Evolutionary conservation across 129 eudicot species (phyloP).

Genomic region (Tanacetum coccineum): DNA sequence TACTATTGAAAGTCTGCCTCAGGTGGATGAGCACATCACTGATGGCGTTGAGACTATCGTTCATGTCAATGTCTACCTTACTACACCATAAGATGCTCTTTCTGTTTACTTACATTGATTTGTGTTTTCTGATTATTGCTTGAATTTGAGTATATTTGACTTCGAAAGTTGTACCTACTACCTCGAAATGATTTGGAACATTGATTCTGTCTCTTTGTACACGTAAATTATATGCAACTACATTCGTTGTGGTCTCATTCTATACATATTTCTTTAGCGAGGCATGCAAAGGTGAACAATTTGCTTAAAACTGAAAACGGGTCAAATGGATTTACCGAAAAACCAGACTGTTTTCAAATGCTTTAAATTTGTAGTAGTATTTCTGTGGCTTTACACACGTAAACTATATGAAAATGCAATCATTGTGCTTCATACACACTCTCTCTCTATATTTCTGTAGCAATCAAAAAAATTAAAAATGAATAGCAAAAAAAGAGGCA

Average conservation of each 20-base stretch:
- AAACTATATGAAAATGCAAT: slow-evolving; percentile 17
- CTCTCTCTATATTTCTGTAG: not conserved
- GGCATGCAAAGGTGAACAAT: too few relatives aligned
- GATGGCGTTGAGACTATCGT: slow-evolving; percentile 88
- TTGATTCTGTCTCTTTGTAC: not conserved
- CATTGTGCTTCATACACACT: not conserved
- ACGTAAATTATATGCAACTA: slow-evolving; percentile 6
- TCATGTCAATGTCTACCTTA: slow-evolving; percentile 63
- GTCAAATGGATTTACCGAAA: too few relatives aligned
- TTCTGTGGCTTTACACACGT: slow-evolving; percentile 2
- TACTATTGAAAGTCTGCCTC: slow-evolving; percentile 75
- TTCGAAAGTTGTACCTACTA: slow-evolving; percentile 11
- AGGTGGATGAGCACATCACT: slow-evolving; percentile 75
- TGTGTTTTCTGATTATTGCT: slow-evolving; percentile 14
- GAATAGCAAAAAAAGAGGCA: not conserved
- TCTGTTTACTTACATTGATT: not conserved
- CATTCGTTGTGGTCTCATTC: not conserved
- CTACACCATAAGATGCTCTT: slow-evolving; percentile 26
- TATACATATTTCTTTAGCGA: too few relatives aligned
- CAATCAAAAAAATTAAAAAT: not conserved
- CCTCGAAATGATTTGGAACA: not conserved
- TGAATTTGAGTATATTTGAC: slow-evolving; percentile 11
- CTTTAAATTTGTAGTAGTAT: not conserved
- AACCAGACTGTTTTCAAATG: too few relatives aligned
- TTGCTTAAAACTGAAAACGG: too few relatives aligned